Conservation (phyloP, 176 grass and related monocot species). For the Bothriochloa decipiens region DNA sequence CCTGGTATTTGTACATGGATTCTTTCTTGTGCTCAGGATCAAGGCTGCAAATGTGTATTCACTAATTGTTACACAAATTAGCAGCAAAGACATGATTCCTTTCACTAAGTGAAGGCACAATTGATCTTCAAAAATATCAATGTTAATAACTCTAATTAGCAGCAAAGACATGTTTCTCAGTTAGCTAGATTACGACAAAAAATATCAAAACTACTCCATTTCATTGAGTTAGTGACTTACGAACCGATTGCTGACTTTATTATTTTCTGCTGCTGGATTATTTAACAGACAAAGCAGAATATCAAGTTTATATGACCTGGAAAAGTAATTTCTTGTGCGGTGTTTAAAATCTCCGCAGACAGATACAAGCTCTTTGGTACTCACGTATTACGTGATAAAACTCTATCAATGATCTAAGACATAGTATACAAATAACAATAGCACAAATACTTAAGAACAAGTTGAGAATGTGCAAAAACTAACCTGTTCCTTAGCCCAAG, state of each 20-base stretch:
- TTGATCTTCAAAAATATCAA: background rate
- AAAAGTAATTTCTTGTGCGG: slow-evolving; percentile 2
- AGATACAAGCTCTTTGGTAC: background rate
- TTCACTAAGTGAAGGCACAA: slow-evolving; percentile 8
- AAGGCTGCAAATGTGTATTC: slow-evolving; percentile 53
- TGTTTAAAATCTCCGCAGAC: background rate
- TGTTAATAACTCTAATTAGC: too few species aligned
- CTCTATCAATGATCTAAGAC: background rate
- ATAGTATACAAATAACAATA: background rate
- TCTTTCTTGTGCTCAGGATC: slow-evolving; percentile 98
- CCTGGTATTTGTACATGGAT: slow-evolving; percentile 83
- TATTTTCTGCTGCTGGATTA: background rate
- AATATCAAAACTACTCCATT: background rate
- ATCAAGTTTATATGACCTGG: background rate
- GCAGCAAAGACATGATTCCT: slow-evolving; percentile 1
- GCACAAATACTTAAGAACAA: background rate
- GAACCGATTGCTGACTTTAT: background rate
- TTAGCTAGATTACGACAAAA: slow-evolving; percentile 17
- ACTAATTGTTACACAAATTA: slow-evolving; percentile 10
- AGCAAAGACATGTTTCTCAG: background rate
- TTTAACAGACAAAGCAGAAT: background rate
- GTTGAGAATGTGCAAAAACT: slow-evolving; percentile 24
- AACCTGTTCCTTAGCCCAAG: slow-evolving; percentile 93
- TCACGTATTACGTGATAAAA: background rate
- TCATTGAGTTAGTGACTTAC: slow-evolving; percentile 19